Percentiles rank a stretch among this genome's conserved stretches.
phyloP scores from a whole-genome alignment of 768 basidiomycete genomes.

The Lactarius akahatsu region DNA sequence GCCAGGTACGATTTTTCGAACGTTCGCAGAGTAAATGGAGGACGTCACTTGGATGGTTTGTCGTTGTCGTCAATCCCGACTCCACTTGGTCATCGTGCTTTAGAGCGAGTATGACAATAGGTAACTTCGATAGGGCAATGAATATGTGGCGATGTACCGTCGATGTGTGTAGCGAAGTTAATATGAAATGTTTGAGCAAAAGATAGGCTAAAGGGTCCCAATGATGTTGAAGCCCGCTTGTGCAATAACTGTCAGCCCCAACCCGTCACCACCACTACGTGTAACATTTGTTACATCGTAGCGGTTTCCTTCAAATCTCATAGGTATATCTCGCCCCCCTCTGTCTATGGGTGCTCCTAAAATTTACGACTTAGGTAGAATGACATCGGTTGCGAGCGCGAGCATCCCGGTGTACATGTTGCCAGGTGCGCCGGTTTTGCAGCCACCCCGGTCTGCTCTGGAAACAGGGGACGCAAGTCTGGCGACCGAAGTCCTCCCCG shows the following conservation, averaged over 20 bases:
- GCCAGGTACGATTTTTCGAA: not conserved
- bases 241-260: conserved; percentile 26
- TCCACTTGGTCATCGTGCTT: not conserved
- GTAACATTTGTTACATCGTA: conserved; percentile 24
- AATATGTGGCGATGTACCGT: conserved; percentile 12
- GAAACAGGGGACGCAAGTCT: conserved; percentile 56
- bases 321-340: not conserved
- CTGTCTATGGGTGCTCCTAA: conserved; percentile 8
- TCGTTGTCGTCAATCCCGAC: conserved; percentile 5
- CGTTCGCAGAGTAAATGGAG: not conserved
- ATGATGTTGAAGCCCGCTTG: conserved; percentile 16
- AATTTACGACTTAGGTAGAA: conserved; percentile 34
- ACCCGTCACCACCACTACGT: conserved; percentile 25
- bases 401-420: conserved; percentile 69
- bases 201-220: conserved; percentile 10
- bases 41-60: not conserved
- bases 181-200: conserved; percentile 19
- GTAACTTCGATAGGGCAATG: conserved; percentile 4
- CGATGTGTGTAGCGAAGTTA: conserved; percentile 6
- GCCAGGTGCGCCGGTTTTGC: conserved; percentile 68
- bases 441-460: conserved; percentile 79
- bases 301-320: conserved; percentile 15
- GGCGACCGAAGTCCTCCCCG: conserved; percentile 89
- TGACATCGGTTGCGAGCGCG: conserved; percentile 72
- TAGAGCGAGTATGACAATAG: not conserved